phyloP scores from a whole-genome alignment of 352 stramenopile species.

The Pythium sp. region DNA sequence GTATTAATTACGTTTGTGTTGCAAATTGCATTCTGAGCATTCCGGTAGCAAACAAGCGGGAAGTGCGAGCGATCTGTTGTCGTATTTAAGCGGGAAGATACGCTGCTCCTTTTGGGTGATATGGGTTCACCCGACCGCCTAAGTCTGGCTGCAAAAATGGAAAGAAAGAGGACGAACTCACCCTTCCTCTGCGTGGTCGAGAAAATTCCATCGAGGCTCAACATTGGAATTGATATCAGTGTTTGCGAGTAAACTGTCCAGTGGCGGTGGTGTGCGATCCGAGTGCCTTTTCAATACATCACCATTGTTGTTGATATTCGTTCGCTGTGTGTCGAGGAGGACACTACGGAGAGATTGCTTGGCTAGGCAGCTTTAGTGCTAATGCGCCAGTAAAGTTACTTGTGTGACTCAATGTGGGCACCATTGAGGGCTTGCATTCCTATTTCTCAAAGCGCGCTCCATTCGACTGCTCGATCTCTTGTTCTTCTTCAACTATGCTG shows the following conservation, averaged over 20 bases:
- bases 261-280: not conserved
- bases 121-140: not conserved
- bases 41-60: not conserved
- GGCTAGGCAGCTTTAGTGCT: not conserved
- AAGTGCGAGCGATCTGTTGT: not conserved
- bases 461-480: not conserved
- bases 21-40: not conserved
- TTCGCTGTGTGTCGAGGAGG: not conserved
- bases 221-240: not conserved
- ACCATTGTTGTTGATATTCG: not conserved
- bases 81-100: not conserved
- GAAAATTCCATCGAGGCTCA: constrained; percentile 1
- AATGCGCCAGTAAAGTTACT: not conserved
- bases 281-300: not conserved
- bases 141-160: not conserved
- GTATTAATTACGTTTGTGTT: not conserved
- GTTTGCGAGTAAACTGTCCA: not conserved
- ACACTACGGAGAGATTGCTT: not conserved
- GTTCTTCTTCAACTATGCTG: not conserved
- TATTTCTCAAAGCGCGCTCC: not conserved
- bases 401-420: not conserved
- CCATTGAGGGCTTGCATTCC: not conserved
- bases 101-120: not conserved
- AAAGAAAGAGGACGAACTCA: not conserved
- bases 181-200: not conserved